These are phyloP conservation scores for Cystobasidiaceae sp. DNA, from an alignment of 1,284 basidiomycete species.

Conservation along the genomic window DNA sequence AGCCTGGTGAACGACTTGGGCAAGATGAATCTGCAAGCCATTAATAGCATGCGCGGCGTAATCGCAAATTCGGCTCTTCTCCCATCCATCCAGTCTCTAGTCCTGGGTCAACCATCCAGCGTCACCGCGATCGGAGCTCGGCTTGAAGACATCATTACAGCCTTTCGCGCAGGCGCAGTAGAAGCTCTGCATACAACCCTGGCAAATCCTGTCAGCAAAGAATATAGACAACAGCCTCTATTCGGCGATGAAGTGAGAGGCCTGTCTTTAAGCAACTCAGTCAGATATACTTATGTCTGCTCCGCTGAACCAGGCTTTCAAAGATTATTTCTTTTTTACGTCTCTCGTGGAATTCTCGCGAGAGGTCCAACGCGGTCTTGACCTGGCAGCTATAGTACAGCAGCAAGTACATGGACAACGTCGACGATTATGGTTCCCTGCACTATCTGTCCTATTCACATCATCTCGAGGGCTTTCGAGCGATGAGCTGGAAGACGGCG, in stretches of 20 bases:
- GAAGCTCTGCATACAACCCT: constrained; percentile 1
- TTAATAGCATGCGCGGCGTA: background rate
- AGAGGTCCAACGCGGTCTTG: background rate
- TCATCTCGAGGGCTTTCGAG: background rate
- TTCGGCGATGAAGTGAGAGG: constrained; percentile 13
- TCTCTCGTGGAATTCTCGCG: constrained; percentile 18
- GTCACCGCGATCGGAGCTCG: background rate
- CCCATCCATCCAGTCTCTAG: background rate
- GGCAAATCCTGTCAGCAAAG: background rate
- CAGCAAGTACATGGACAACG: background rate
- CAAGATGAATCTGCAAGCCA: background rate
- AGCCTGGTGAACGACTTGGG: constrained; percentile 15
- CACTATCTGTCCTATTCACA: background rate
- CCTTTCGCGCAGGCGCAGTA: background rate
- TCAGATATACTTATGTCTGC: too few relatives aligned
- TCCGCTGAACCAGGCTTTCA: constrained; percentile 1
- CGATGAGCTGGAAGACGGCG: background rate
- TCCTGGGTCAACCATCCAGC: background rate
- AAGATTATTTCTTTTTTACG: constrained; percentile 26
- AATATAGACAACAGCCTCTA: background rate
- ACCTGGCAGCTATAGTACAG: background rate
- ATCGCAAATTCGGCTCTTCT: background rate
- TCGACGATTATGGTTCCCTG: constrained; percentile 18
- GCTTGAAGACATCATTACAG: background rate
- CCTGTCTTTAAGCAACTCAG: too few relatives aligned